Evolutionary conservation across 306 rosid species (phyloP).

Genomic region (Begonia peltatifolia): DNA sequence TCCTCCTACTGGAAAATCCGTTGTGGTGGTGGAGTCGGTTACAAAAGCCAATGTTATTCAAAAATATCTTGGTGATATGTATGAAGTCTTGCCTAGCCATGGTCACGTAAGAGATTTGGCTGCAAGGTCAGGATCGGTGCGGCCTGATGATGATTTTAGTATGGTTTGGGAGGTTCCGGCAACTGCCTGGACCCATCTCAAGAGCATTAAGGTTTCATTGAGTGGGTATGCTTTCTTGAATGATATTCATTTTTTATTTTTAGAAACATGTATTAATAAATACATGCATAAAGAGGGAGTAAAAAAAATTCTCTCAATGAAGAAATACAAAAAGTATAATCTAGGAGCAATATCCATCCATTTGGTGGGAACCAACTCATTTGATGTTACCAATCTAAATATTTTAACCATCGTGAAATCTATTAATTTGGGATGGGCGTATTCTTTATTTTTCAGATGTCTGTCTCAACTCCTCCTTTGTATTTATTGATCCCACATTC

Average conservation of each 20-base stretch:
- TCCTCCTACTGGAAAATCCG: slow-evolving; percentile 72
- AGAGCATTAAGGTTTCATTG: slow-evolving; percentile 77
- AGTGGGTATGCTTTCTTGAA: slow-evolving; percentile 34
- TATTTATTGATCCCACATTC: slow-evolving; percentile 9
- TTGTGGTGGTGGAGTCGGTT: slow-evolving; percentile 83
- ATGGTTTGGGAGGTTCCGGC: slow-evolving; percentile 99
- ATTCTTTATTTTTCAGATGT: slow-evolving; percentile 3
- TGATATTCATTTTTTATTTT: too few species aligned
- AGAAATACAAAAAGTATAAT: too few species aligned
- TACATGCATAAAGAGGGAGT: too few species aligned
- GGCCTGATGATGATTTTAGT: slow-evolving; percentile 93
- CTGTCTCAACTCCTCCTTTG: slow-evolving; percentile 8
- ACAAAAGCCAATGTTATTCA: slow-evolving; percentile 91
- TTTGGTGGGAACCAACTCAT: too few species aligned
- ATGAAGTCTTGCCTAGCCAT: slow-evolving; percentile 90
- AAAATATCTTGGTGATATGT: slow-evolving; percentile 80
- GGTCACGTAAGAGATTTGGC: slow-evolving; percentile 99
- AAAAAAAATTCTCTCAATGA: too few species aligned
- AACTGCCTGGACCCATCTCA: slow-evolving; percentile 91
- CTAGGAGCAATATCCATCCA: too few species aligned
- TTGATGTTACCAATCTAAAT: too few species aligned
- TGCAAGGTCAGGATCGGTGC: slow-evolving; percentile 91
- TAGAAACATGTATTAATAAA: too few species aligned
- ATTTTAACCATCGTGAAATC: neutral
- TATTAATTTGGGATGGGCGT: neutral